Percentiles rank a stretch among this genome's conserved stretches.
Evolutionary conservation across 805 yeast species (phyloP).

Genomic region (Saccharomycopsis olivae): DNA sequence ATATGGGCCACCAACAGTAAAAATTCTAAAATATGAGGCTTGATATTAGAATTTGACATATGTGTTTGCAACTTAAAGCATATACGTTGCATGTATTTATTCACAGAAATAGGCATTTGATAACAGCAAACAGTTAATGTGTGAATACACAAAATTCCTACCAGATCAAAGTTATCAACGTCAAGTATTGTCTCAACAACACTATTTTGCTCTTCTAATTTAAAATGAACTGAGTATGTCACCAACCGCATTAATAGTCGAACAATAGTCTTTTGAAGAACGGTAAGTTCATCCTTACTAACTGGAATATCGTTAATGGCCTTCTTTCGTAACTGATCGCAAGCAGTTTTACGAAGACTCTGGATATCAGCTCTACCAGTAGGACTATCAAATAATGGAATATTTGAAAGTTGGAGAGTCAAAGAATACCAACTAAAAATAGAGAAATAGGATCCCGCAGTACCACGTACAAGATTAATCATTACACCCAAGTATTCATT

Average conservation of each 20-base stretch:
- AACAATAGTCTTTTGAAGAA: slow-evolving; percentile 10
- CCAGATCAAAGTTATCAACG: slow-evolving; percentile 33
- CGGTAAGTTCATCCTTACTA: slow-evolving; percentile 7
- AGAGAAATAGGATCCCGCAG: background rate
- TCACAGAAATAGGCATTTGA: slow-evolving; percentile 66
- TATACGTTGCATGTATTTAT: slow-evolving; percentile 56
- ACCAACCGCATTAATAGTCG: slow-evolving; percentile 10
- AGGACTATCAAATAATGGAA: slow-evolving; percentile 13
- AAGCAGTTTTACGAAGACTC: slow-evolving; percentile 1
- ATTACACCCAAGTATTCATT: slow-evolving; percentile 5
- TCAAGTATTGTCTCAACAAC: no score
- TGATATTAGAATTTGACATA: slow-evolving; percentile 56
- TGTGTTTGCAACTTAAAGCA: slow-evolving; percentile 66
- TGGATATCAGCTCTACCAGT: slow-evolving; percentile 1
- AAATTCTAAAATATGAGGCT: slow-evolving; percentile 69
- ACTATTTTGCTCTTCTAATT: slow-evolving; percentile 8
- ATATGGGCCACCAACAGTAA: slow-evolving; percentile 53
- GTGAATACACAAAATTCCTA: slow-evolving; percentile 71
- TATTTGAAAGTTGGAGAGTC: slow-evolving; percentile 13
- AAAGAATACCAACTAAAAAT: slow-evolving; percentile 13
- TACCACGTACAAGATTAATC: background rate
- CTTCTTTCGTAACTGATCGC: slow-evolving; percentile 2
- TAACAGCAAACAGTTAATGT: slow-evolving; percentile 69
- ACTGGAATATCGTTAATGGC: background rate
- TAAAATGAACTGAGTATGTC: slow-evolving; percentile 8